Conservation (phyloP, 352 stramenopile genomes). For the Pythium brachiatum region DNA sequence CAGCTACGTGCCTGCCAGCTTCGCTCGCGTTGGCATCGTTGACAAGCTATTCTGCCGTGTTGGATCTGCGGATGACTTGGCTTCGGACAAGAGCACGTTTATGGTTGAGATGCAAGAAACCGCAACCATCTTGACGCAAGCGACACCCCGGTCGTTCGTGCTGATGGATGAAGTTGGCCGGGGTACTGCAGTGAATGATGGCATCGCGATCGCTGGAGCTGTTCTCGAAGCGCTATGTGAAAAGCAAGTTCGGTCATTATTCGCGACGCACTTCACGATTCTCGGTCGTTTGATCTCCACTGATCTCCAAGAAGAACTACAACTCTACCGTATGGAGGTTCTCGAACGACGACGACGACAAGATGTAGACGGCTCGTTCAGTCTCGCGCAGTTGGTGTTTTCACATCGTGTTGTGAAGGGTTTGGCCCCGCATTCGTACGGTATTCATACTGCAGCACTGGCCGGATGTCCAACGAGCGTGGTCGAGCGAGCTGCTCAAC, state of each 20-base stretch:
- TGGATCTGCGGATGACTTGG: conserved; percentile 77
- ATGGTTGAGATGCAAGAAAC: conserved; percentile 90
- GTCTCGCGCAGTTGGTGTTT: conserved; percentile 51
- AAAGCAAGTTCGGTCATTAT: conserved; percentile 61
- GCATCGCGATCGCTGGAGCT: conserved; percentile 72
- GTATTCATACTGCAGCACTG: conserved; percentile 70
- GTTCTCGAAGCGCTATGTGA: conserved; percentile 69
- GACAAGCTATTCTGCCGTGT: conserved; percentile 85
- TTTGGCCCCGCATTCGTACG: conserved; percentile 70
- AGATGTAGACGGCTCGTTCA: conserved; percentile 14
- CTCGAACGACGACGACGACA: conserved; percentile 29
- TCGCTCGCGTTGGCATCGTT: conserved; percentile 64
- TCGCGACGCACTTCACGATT: conserved; percentile 85
- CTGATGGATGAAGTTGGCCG: conserved; percentile 88
- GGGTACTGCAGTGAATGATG: conserved; percentile 77
- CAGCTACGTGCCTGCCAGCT: conserved; percentile 74
- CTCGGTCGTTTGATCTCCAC: conserved; percentile 41
- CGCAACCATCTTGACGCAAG: conserved; percentile 65
- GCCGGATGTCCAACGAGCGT: conserved; percentile 60
- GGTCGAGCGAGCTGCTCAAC: conserved; percentile 44
- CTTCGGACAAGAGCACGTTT: conserved; percentile 80
- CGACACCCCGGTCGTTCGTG: conserved; percentile 76
- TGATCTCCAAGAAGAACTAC: conserved; percentile 35
- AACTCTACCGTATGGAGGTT: conserved; percentile 72
- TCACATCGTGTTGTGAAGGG: conserved; percentile 74